phyloP scores from a whole-genome alignment of 2,329 filamentous ascomycete genomes.

The Clonostachys solani region DNA sequence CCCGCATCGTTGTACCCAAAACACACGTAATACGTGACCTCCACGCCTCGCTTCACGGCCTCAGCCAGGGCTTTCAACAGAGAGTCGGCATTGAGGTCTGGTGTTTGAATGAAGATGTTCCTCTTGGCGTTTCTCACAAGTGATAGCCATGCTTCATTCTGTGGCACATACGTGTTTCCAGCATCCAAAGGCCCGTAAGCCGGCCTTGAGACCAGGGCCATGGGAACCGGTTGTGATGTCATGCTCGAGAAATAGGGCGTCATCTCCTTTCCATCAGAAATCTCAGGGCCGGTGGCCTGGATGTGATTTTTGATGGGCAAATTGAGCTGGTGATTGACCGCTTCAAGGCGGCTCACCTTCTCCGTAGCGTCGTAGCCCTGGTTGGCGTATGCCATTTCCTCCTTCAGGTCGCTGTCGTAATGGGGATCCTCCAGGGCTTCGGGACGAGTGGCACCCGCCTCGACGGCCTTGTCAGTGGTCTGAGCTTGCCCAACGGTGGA shows the following conservation, averaged over 20 bases:
- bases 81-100: conserved; percentile 69
- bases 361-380: conserved; percentile 43
- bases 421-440: conserved; percentile 50
- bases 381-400: conserved; percentile 60
- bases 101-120: conserved; percentile 73
- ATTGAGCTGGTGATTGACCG: conserved; percentile 63
- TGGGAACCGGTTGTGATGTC: conserved; percentile 54
- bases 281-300: conserved; percentile 48
- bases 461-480: neutral
- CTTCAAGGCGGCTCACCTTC: conserved; percentile 49
- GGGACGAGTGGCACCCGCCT: neutral
- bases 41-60: conserved; percentile 63
- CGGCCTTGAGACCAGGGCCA: conserved; percentile 66
- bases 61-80: conserved; percentile 58
- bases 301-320: conserved; percentile 49
- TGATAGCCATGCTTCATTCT: conserved; percentile 73
- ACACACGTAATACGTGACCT: conserved; percentile 68
- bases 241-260: conserved; percentile 53
- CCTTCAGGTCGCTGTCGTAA: conserved; percentile 57
- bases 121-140: conserved; percentile 59
- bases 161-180: conserved; percentile 57
- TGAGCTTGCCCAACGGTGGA: conserved; percentile 1
- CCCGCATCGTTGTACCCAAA: conserved; percentile 78
- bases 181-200: conserved; percentile 64
- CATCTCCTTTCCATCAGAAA: conserved; percentile 50